Evolutionary conservation across 352 stramenopile genomes (phyloP).

Genomic region (Pythium oligandrum): DNA sequence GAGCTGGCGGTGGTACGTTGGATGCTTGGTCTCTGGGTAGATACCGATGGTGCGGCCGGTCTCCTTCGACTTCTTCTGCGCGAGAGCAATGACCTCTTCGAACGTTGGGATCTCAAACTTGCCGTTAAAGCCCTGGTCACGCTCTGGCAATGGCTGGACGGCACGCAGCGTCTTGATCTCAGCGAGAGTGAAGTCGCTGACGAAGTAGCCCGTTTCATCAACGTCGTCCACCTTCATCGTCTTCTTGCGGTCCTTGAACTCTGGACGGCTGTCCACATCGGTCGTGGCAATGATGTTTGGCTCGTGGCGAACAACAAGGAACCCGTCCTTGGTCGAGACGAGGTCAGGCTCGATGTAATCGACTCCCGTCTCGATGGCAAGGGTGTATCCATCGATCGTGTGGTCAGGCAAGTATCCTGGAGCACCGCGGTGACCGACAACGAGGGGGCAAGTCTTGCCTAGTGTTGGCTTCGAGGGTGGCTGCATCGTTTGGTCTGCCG

Average conservation of each 20-base stretch:
- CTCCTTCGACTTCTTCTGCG: slow-evolving; percentile 56
- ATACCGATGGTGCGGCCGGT: slow-evolving; percentile 68
- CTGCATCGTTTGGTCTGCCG: not conserved
- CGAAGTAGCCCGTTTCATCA: slow-evolving; percentile 71
- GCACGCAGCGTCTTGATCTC: slow-evolving; percentile 87
- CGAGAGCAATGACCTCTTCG: slow-evolving; percentile 82
- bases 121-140: slow-evolving; percentile 77
- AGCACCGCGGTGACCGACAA: slow-evolving; percentile 82
- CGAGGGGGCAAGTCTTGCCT: slow-evolving; percentile 41
- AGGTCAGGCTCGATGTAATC: slow-evolving; percentile 92
- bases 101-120: slow-evolving; percentile 88
- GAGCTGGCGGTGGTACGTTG: slow-evolving; percentile 63
- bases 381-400: slow-evolving; percentile 83
- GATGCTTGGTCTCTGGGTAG: slow-evolving; percentile 88
- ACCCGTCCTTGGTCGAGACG: slow-evolving; percentile 77
- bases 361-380: slow-evolving; percentile 86
- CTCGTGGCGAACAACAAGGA: slow-evolving; percentile 84
- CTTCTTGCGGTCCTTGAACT: slow-evolving; percentile 64
- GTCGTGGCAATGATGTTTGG: slow-evolving; percentile 89
- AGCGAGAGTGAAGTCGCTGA: slow-evolving; percentile 88
- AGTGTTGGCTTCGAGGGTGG: not conserved
- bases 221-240: slow-evolving; percentile 57
- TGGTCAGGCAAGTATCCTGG: slow-evolving; percentile 89
- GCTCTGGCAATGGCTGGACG: slow-evolving; percentile 70
- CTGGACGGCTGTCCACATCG: slow-evolving; percentile 68